Percentiles rank a stretch among this genome's conserved stretches.
phyloP scores from a whole-genome alignment of 1,284 basidiomycete genomes.

The Ceratobasidium sp. region DNA sequence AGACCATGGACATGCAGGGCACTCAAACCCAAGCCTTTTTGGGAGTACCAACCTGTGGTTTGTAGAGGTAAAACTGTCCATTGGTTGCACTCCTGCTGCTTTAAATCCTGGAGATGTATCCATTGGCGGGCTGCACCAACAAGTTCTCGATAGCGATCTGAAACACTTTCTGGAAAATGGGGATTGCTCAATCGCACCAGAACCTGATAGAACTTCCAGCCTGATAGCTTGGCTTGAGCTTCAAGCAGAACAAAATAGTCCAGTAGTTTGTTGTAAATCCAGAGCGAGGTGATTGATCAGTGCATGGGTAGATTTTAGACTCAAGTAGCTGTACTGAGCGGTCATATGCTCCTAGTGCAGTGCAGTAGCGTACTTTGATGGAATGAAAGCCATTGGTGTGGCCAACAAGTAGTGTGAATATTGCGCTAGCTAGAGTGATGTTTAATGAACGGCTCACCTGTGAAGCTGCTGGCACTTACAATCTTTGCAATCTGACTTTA shows the following conservation, averaged over 20 bases:
- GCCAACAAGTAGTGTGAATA: not conserved
- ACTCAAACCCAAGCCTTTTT: not conserved
- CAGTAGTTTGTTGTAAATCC: not conserved
- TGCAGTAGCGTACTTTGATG: not conserved
- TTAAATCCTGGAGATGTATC: not conserved
- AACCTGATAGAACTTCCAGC: not conserved
- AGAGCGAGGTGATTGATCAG: not conserved
- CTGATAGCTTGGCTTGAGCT: not conserved
- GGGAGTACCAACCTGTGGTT: not conserved
- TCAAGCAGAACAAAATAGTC: not conserved
- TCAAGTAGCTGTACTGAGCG: not conserved
- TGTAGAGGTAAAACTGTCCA: too few species aligned
- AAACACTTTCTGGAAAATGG: not conserved
- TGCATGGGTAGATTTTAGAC: conserved; percentile 3
- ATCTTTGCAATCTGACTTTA: not conserved
- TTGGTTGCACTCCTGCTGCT: not conserved
- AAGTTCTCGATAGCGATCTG: conserved; percentile 14
- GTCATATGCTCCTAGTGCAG: not conserved
- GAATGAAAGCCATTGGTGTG: not conserved
- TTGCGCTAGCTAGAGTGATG: not conserved
- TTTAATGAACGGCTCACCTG: not conserved
- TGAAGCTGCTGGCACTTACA: too few species aligned
- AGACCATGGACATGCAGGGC: not conserved
- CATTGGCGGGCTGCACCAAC: not conserved
- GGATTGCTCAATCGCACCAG: not conserved